A percentile compares a stretch with the other conserved stretches of the same genome.
Conservation (phyloP, 306 rosid genomes). For the Malus sylvestris region DNA sequence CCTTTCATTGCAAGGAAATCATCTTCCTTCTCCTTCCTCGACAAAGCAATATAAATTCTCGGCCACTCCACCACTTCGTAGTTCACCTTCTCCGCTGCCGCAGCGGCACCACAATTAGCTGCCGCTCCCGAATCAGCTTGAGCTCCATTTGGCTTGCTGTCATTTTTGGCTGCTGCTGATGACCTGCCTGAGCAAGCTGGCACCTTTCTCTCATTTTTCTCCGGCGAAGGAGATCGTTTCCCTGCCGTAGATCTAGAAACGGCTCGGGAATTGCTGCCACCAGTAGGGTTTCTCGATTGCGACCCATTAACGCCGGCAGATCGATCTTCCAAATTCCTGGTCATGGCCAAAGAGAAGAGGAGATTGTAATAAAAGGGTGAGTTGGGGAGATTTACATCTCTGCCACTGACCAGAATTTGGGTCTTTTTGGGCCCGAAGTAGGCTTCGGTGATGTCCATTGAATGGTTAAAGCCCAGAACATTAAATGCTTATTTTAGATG, state of each 20-base stretch:
- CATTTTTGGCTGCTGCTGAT: conserved; percentile 28
- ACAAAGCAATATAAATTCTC: conserved; percentile 45
- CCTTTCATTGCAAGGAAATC: conserved; percentile 83
- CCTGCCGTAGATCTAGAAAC: conserved; percentile 40
- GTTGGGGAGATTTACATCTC: not conserved
- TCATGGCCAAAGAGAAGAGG: conserved; percentile 20
- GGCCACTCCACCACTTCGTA: conserved; percentile 53
- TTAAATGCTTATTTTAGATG: too few species aligned
- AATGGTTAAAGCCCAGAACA: too few species aligned
- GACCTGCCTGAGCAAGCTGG: conserved; percentile 26
- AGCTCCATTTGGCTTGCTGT: conserved; percentile 41
- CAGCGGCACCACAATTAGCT: not conserved
- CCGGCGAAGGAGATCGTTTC: conserved; percentile 35
- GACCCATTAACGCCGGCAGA: conserved; percentile 38
- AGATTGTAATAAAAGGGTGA: not conserved
- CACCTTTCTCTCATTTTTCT: conserved; percentile 41
- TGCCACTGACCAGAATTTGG: too few species aligned
- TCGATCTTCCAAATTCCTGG: conserved; percentile 53
- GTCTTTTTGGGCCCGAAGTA: too few species aligned
- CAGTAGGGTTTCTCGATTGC: conserved; percentile 37
- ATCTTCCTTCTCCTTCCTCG: conserved; percentile 81
- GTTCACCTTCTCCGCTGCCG: conserved; percentile 29
- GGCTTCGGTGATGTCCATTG: too few species aligned
- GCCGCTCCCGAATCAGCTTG: conserved; percentile 12
- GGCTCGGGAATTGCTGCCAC: conserved; percentile 21